Evolutionary conservation across 2,329 filamentous ascomycete genomes (phyloP).

Genomic region (Hypoxylon sp.): DNA sequence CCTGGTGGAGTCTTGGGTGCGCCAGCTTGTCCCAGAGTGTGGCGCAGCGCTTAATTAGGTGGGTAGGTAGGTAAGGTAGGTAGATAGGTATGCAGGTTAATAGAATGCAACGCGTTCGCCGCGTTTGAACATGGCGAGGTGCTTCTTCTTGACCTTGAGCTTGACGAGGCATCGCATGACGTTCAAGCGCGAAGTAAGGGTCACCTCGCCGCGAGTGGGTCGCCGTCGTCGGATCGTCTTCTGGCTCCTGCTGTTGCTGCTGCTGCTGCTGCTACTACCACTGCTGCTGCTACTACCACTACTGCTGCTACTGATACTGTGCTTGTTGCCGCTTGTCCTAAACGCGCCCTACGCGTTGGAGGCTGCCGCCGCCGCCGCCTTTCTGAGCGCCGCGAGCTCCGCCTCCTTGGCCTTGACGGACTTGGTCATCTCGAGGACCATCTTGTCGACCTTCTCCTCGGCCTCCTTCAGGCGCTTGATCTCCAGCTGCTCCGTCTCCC

Average conservation of each 20-base stretch:
- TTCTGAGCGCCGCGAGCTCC: constrained; percentile 70
- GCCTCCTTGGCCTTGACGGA: constrained; percentile 75
- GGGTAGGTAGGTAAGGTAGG: too few relatives aligned
- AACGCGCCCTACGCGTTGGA: constrained; percentile 49
- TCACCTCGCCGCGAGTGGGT: background rate
- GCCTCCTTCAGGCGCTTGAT: constrained; percentile 73
- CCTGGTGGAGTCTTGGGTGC: background rate
- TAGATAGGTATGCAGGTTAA: background rate
- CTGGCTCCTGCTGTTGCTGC: background rate
- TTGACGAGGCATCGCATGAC: constrained; percentile 4
- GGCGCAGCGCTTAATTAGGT: background rate
- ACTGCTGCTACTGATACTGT: background rate
- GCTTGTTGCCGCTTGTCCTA: background rate
- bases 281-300: background rate
- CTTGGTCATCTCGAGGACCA: constrained; percentile 69
- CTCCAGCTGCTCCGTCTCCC: constrained; percentile 75
- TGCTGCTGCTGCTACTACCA: background rate
- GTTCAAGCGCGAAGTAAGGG: background rate
- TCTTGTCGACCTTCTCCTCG: constrained; percentile 71
- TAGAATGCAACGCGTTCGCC: constrained; percentile 11
- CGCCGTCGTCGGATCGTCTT: background rate
- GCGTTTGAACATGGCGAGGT: background rate
- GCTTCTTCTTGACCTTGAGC: constrained; percentile 11
- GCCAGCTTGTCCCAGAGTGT: background rate
- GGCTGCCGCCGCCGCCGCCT: constrained; percentile 61